phyloP scores from a whole-genome alignment of 768 basidiomycete species.

The Suillus alpinus region DNA sequence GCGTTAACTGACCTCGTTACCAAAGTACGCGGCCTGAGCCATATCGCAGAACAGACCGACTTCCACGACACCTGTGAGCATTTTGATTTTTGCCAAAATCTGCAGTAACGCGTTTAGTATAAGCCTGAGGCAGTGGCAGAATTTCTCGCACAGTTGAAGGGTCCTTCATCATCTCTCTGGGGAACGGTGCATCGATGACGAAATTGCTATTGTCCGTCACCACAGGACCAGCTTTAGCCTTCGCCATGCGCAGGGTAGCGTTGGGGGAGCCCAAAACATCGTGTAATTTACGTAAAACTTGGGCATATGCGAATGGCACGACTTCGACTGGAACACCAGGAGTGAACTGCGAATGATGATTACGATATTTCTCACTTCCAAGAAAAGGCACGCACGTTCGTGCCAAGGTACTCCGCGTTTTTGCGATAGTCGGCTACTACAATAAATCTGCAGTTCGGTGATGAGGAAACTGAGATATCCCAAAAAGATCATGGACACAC shows the following conservation, averaged over 20 bases:
- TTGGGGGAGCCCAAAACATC: conserved; percentile 59
- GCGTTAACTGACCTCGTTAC: conserved; percentile 58
- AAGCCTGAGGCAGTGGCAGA: not conserved
- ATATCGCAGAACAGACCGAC: conserved; percentile 95
- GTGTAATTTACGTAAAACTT: conserved; percentile 72
- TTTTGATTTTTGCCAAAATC: conserved; percentile 81
- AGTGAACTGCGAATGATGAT: conserved; percentile 51
- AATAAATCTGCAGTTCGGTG: conserved; percentile 57
- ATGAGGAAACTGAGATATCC: not conserved
- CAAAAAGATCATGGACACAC: conserved; percentile 34
- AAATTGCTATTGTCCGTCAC: conserved; percentile 98
- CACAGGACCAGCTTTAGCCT: conserved; percentile 91
- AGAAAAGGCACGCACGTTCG: conserved; percentile 56
- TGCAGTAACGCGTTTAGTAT: conserved; percentile 26
- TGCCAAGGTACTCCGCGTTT: conserved; percentile 79
- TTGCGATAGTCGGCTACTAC: conserved; percentile 96
- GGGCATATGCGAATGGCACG: conserved; percentile 92
- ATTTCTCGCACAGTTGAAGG: conserved; percentile 52
- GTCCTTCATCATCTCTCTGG: conserved; percentile 60
- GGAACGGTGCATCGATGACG: conserved; percentile 94
- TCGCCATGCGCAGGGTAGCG: conserved; percentile 89
- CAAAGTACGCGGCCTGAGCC: conserved; percentile 96
- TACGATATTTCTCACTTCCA: not conserved
- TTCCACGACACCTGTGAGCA: conserved; percentile 98
- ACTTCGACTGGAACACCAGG: conserved; percentile 96